phyloP scores from a whole-genome alignment of 2,329 filamentous ascomycete genomes.

The Penicillium aurantiogriseum region DNA sequence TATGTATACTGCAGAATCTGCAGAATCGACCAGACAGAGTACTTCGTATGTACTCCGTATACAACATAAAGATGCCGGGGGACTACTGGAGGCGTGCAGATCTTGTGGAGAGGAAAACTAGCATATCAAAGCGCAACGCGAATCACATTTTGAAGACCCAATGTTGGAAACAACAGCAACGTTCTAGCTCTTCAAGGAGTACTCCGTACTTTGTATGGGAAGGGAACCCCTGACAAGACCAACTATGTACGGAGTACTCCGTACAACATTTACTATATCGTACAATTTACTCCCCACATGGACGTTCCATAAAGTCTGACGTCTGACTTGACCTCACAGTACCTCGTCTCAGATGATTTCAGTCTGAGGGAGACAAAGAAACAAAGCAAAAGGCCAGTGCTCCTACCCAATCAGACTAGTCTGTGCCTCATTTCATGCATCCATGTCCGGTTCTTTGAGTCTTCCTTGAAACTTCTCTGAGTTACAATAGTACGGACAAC shows the following conservation, averaged over 20 bases:
- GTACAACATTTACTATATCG: neutral
- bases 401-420: neutral
- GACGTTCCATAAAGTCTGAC: neutral
- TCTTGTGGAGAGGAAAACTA: conserved; percentile 9
- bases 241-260: too few species aligned
- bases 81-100: conserved; percentile 4
- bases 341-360: neutral
- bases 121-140: neutral
- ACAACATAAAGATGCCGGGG: neutral
- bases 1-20: neutral
- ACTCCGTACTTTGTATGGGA: neutral
- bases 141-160: neutral
- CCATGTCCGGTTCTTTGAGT: neutral
- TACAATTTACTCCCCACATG: neutral
- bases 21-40: neutral
- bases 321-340: neutral
- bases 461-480: neutral
- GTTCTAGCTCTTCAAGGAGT: neutral
- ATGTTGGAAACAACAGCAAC: neutral
- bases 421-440: neutral
- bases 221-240: neutral
- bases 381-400: neutral
- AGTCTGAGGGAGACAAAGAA: neutral
- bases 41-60: neutral
- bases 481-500: neutral